Base-by-base conservation (phyloP, 768 basidiomycete genomes). In the Atractiella rhizophila region DNA sequence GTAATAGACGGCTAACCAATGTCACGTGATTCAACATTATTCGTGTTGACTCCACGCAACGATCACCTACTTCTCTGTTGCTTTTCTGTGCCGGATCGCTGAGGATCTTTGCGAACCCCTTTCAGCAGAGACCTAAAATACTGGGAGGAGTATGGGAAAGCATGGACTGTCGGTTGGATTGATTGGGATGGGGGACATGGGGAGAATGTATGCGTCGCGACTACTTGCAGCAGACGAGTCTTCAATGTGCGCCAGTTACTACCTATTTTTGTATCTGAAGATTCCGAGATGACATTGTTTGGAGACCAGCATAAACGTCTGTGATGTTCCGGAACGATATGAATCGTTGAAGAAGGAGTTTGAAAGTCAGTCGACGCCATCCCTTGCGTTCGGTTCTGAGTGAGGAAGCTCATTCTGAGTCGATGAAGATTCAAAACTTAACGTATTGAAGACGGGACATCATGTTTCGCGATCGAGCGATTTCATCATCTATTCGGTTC, bases 181-280 rank as follows among this genome's bases (percentile, higher is more conserved):
- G 38, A 91, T 91, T 46, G 86, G 88, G 2, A 91, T 94, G 85
- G 86, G 86, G 1, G 79, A 78, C 37, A 96, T 96, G 88, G 88
- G 88, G 2, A 65, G 63, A 54, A 82, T 96, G 83, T 96, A 94
- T 56, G 82, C 83, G 0, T 67, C 65, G 15, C 56, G 63, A n/a
- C 64, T 98, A 20, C 68, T 73, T 10, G 63, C 83, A 81, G 74
- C 69, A 73, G 59, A 76, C 71, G 86, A 83, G 46, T 45, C 65
- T 56, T 19, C 9, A 26, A 16, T 29, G 11, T 13, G 4, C n/a
- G 23, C n/a, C 16, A 10, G 4, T 35, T 28, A 13, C 11, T 23
- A 24, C 23, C 19, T 12, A 16, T 18, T 15, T 19, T 8, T 18
- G 12, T 8, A 26, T 10, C 23, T 5, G 24, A 4, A 23, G 21